Evolutionary conservation across 2,329 filamentous ascomycete species (phyloP), one percentile per base, ranked within the genome.

Genomic region (Alternaria postmessia): DNA sequence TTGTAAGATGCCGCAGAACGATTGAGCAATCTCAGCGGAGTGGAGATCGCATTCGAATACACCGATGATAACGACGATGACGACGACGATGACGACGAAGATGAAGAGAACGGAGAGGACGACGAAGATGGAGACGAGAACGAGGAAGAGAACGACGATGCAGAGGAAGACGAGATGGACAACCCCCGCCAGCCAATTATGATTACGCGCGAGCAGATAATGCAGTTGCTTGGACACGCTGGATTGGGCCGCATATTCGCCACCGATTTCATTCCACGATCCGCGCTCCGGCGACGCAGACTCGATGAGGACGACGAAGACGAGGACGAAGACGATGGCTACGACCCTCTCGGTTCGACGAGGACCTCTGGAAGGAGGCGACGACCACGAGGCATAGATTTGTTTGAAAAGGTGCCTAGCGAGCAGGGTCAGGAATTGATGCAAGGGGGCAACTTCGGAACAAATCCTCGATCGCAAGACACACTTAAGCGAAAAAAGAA

Each of bases 351-450:
- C 3, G 67, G 65, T 4, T 67, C 71, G 6, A 72, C 78, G 52
- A 73, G 80, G 49, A 78, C 82, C 51, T 59, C 57, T 48, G 59
- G 68, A 44, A 57, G 67, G 36, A 57, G 51, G 20, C 81, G 82
- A 68, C 79, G 83, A 41, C 76, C 82, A 34, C 79, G 84, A 47
- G 82, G 85, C 53, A 77, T 77, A 62, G 80, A 80, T 18, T 75
- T 81, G 44, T 94, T 94, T 61, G 92, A 94, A n/a, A 91, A 91
- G 69, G 88, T 97, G 0, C 94, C 94, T 0, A 97, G 90, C 70
- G 88, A 91, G 11, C 85, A 88, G 63, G 94, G 95, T 7, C 83
- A 79, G 49, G 87, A 90, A 68, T 81, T 98, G 62, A 97, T 98
- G 93, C 84, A 87, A 39, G 90, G 89, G 30, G 94, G 94, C 1